Evolutionary conservation across 2,329 filamentous ascomycete genomes (phyloP), one percentile per base, ranked within the genome.

Genomic region (Aspergillus pseudoglaucus): DNA sequence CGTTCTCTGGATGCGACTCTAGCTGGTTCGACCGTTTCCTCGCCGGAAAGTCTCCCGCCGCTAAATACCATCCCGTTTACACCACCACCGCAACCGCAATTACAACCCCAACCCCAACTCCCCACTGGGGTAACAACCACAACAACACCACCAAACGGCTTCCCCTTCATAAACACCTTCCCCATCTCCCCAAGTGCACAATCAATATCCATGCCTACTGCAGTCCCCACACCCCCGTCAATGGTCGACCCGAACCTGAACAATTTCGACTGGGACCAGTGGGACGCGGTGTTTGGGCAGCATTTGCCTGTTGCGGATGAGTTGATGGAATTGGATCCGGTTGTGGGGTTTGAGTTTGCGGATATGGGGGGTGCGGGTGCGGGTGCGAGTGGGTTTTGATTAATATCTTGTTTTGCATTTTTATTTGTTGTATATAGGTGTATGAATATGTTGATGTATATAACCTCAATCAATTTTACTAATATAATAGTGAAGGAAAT

Each of bases 261-360:
- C 18, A 67, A 71, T 46, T 75, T 75, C 53, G 72, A 75, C 56
- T 75, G 72, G 72, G 72, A 74, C 46, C 65, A 72, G 53, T 75
- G 72, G 72, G 72, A 75, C 45, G 68, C 71, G 6, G 71, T 75
- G 2, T 75, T 75, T 45, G 71, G 72, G 2, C 71, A 74, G 46
- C 70, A 73, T 49, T 57, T 73, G 10, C 68, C 68, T 12, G 67
- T 73, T 15, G 64, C 69, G 0, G 70, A 72, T 49, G 70, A 71
- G 32, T 49, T 70, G 10, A 71, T 72, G 66, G 70, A 72, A 47
- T 50, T 72, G 12, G 70, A 73, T 45, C 63, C 67, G 3, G 63
- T 68, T 7, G 52, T 61, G 1, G 64, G 64, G 2, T 53, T 68
- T 33, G 66, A 67, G 22, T 62, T 67, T 48, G 56, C 59, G 6